These are phyloP conservation scores for Picea abies DNA, from an alignment of 83 land plant genomes.

Conservation along the genomic window DNA sequence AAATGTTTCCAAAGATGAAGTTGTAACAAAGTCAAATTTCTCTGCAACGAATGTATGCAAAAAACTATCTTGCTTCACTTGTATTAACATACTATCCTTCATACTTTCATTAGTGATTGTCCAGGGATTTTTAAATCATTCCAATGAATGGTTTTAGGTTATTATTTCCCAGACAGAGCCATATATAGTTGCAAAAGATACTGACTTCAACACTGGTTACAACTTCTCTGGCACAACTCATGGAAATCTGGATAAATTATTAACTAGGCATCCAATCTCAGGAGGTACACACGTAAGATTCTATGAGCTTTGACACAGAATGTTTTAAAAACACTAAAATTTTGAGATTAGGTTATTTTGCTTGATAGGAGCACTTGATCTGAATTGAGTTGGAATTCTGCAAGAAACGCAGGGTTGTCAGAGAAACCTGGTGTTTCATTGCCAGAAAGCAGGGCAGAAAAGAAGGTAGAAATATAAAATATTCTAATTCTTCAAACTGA, in stretches of 20 bases:
- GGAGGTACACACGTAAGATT: constrained; percentile 21
- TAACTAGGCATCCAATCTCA: constrained; percentile 15
- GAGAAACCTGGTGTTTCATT: constrained; percentile 8
- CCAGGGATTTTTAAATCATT: not conserved
- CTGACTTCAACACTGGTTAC: not conserved
- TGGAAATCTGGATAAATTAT: constrained; percentile 14
- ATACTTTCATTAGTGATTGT: not conserved
- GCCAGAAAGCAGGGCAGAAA: not conserved
- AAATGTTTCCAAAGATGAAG: not conserved
- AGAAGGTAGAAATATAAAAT: not conserved
- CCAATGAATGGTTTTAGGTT: not conserved
- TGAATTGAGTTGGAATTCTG: constrained; percentile 17
- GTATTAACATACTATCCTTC: not conserved
- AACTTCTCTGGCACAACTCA: constrained; percentile 1
- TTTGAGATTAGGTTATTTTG: constrained; percentile 9
- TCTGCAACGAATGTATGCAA: not conserved
- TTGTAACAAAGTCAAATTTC: not conserved
- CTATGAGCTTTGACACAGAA: constrained; percentile 11
- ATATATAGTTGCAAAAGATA: not conserved
- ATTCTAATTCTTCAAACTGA: not conserved
- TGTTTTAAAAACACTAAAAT: constrained; percentile 3
- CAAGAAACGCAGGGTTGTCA: constrained; percentile 12
- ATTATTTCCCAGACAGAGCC: not conserved
- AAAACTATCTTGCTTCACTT: not conserved
- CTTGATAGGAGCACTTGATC: constrained; percentile 13